Conservation (phyloP, 2,329 filamentous ascomycete species). For the Neofusicoccum umdonicola region DNA sequence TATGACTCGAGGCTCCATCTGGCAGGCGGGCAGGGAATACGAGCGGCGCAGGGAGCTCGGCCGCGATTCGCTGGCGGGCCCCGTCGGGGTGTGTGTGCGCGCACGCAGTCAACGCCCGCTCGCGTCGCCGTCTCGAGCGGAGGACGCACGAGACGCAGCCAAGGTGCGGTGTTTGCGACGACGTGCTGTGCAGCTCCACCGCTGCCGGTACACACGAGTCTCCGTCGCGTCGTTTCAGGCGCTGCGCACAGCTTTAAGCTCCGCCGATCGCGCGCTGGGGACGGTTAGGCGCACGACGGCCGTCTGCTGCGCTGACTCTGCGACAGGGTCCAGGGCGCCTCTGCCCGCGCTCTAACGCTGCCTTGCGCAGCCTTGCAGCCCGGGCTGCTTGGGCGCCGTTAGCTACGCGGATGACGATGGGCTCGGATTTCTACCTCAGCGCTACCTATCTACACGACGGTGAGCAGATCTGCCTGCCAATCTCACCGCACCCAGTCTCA, state of each 20-base stretch:
- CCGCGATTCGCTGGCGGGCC: conserved; percentile 3
- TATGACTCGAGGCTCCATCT: neutral
- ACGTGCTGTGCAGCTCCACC: conserved; percentile 9
- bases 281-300: neutral
- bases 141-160: conserved; percentile 9
- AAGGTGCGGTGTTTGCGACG: conserved; percentile 11
- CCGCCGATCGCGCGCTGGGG: conserved; percentile 4
- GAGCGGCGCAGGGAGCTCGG: neutral
- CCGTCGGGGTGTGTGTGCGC: neutral
- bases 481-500: conserved; percentile 14
- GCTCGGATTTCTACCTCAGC: conserved; percentile 13
- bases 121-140: conserved; percentile 7
- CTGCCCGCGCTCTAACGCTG: conserved; percentile 3
- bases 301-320: neutral
- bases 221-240: conserved; percentile 3
- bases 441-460: neutral
- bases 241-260: conserved; percentile 1
- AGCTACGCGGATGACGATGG: neutral
- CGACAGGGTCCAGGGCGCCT: neutral
- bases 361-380: conserved; percentile 5
- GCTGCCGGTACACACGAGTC: neutral
- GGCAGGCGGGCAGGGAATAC: conserved; percentile 2
- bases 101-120: conserved; percentile 1
- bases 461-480: conserved; percentile 13
- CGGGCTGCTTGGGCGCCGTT: neutral